Evolutionary conservation across 2,329 filamentous ascomycete species (phyloP), one percentile per base, ranked within the genome.

Genomic region (Colletotrichum costaricense): DNA sequence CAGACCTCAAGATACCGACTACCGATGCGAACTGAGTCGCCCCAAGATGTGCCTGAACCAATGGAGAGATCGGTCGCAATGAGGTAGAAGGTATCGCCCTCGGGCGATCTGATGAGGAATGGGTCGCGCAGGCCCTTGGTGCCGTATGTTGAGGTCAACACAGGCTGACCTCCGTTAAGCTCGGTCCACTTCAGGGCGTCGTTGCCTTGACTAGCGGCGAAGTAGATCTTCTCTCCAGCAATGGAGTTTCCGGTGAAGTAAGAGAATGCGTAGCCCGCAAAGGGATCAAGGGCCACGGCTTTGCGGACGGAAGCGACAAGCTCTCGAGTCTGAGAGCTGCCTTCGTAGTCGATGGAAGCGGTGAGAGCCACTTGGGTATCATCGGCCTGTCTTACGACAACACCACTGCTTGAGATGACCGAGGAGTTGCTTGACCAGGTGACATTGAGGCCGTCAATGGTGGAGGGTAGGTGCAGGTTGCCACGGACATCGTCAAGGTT

Each of bases 11-110:
- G 81, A 67, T 88, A 89, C 8, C 83, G 82, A 73, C 86, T 88
- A 0, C 87, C 87, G 0, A 76, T 82, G 16, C 83, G 81, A 2
- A 88, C 85, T 0, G 87, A 77, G n/a, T 84, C 81, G 12, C 79
- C 82, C 87, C 88, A 89, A 0, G 85, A 86, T 0, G 87, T 89
- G 1, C 88, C 88, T 7, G 86, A 87, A 1, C 87, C 88, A 63
- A 89, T 89, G 0, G 87, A 88, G 0, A 89, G 80, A 66, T 89
- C 87, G 0, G 88, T 89, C 0, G 87, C 87, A 22, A 89, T 81
- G 16, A 89, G 76, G 63, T 82, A 89, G 71, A 89, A 89, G 4
- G 81, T 88, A n/a, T 84, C 83, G 0, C 87, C 87, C 30, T 89
- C 86, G 0, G 78, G 81, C 0, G 86, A 87, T 14, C 87, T 84